Base-by-base conservation (phyloP, 371 early-diverging fungal species). In the Mucor velutinosus region DNA sequence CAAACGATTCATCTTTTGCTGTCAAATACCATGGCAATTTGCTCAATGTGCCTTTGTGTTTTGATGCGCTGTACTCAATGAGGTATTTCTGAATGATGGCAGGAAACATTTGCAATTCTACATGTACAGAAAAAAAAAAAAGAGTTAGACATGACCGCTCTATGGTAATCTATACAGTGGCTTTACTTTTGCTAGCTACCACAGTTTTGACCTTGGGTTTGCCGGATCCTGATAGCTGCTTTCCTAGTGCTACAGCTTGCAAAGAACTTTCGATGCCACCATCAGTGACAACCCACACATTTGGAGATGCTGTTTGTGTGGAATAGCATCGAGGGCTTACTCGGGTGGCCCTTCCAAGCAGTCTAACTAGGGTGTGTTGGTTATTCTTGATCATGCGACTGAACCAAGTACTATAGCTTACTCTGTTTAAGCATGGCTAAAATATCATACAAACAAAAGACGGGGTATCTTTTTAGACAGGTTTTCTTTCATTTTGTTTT, bases 11-110 rank as follows among this genome's bases (percentile, higher is more conserved):
- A 4, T 73, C 59, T 10, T 59, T 30, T 11, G 67, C 45, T 49
- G 66, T 49, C 43, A 81, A 58, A 62, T 72, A 81, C 82, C 82
- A 81, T 4, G 82, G 81, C 19, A 73, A 45, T 8, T 29, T 15
- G 17, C 64, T 59, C 11, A 27, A 30, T 35, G 55, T 55, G 60
- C 67, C 56, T 27, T 64, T 67, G 21, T 61, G 30, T 32, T 57
- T 69, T 15, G 65, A 61, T 32, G 45, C 37, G 15, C 58, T 47
- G 59, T 60, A 67, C 17, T 61, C 53, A 14, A 71, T 41, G 27
- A 70, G 29, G 30, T 70, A 74, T 59, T 74, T 74, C 47, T 74
- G 74, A n/a, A 74, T 12, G 51, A 74, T 65, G 21, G 57, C 53
- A 35, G 74, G 74, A 30, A 74, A 67, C 23, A 70, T 27, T 47